Evolutionary conservation across 2,329 filamentous ascomycete genomes (phyloP), one percentile per base, ranked within the genome.

Genomic region (Paracorniculantispora psalliotae): DNA sequence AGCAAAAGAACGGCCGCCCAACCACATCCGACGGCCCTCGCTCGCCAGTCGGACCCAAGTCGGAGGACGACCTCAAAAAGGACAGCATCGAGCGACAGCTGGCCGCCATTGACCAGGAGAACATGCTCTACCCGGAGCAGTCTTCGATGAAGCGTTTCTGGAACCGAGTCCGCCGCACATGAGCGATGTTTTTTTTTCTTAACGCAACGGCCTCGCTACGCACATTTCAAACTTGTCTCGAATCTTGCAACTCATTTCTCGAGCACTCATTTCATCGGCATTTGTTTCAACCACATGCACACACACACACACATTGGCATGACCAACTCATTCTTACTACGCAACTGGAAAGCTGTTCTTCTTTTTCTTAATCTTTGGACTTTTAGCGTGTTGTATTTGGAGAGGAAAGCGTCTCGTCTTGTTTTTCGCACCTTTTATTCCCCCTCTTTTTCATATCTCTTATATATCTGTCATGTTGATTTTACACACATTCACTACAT

Each of bases 81-180:
- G 79, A 81, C 47, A 81, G 77, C 65, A 77, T 85, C 50, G 81
- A 85, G 62, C 74, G 72, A 62, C 77, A 81, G 46, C 76, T 83
- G 59, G 76, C 78, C 1, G 79, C 79, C 21, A 75, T 85, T 41
- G 82, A 86, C 61, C 77, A 80, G 59, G 73, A 78, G 59, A 72
- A 77, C 23, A 51, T 71, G 44, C 58, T 66, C 7, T 59, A 63
- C 25, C 60, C 65, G 3, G 83, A 86, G 59, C 77, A 75, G 52
- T 78, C 81, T 4, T 77, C 84, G 2, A 79, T 88, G 67, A 87
- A 83, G 73, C 79, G 84, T 55, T 77, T 88, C 59, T 88, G 85
- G 85, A 84, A 87, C 62, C 79, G 78, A 61, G 81, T 88, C 41
- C 76, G 80, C 57, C 77, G 81, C 59, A 68, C 72, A 41, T 75